Base-by-base conservation (phyloP, 192 early-diverging fungal genomes). In the Diversispora epigaea region DNA sequence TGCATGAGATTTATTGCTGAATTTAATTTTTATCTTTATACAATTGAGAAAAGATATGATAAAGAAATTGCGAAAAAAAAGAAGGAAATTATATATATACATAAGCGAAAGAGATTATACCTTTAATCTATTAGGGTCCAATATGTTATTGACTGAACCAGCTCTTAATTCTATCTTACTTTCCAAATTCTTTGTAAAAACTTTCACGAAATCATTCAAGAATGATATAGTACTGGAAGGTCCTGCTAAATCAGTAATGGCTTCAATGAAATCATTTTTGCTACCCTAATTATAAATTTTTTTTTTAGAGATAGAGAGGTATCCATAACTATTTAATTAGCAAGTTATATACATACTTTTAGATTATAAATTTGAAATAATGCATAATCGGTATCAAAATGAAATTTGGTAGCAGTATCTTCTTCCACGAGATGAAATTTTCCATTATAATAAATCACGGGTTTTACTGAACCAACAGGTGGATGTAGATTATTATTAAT, bases 291-390 rank as follows among this genome's bases (percentile, higher is more conserved):
- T 22, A 39, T 6, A 15, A 15, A 56, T 17, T 6, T 32, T 32
- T 32, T 32, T 32, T 32, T 32, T 32, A 32, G 25, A 32, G 25
- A 32, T 32, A 32, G 25, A 32, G 25, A 32, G 25, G 2, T 32
- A 32, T 32, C 25, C 25, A 32, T 32, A 32, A 32, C 25, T 32
- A 32, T 32, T 32, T 32, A 32, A 2, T 32, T 32, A 32, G 25
- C 0, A 32, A 32, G 2, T 32, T 32, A 32, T 32, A 32, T 32
- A 32, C 25, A 61, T 64, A 64, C 62, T n/a, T 64, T 64, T 32
- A 64, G 43, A 9, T 64, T 64, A 64, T 64, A 64, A 44, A 64
- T 64, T 64, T 64, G 62, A 64, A 64, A 64, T 64, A 64, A 64
- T 19, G 62, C 62, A 21, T 64, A 64, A n/a, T 64, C 62, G 14